Conservation (phyloP, 176 grass and related monocot genomes). For the Carex parvula region DNA sequence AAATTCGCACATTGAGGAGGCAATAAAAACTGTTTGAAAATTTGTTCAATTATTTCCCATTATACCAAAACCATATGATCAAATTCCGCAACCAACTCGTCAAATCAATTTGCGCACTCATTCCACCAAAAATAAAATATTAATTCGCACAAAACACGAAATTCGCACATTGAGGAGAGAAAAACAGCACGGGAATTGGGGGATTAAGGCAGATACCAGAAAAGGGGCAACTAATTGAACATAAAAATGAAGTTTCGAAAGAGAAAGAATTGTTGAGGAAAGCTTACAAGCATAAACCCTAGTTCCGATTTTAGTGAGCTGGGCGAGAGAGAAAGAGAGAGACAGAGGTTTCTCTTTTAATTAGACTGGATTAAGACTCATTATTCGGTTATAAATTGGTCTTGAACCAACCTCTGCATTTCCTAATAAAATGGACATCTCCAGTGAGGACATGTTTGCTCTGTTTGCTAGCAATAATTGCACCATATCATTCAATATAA, state of each 20-base stretch:
- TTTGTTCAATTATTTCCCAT: too few species aligned
- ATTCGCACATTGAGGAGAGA: too few species aligned
- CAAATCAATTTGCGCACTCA: too few species aligned
- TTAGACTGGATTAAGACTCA: conserved; percentile 14
- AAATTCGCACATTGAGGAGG: neutral
- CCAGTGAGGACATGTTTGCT: neutral
- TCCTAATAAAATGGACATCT: neutral
- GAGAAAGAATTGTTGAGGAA: neutral
- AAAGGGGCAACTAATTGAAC: neutral
- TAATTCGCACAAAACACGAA: too few species aligned
- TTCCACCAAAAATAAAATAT: too few species aligned
- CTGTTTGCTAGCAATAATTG: neutral
- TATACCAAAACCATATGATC: too few species aligned
- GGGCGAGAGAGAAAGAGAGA: neutral
- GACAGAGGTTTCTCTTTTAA: neutral
- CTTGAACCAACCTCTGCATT: neutral
- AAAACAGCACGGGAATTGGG: neutral
- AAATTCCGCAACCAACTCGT: too few species aligned
- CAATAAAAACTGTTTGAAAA: too few species aligned
- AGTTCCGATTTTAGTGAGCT: neutral
- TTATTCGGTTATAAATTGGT: neutral
- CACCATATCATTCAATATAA: too few species aligned
- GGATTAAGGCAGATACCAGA: neutral
- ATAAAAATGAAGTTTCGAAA: neutral
- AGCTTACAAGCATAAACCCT: conserved; percentile 11